Base-by-base conservation (phyloP, 306 rosid genomes). In the Lathyrus aphaca region DNA sequence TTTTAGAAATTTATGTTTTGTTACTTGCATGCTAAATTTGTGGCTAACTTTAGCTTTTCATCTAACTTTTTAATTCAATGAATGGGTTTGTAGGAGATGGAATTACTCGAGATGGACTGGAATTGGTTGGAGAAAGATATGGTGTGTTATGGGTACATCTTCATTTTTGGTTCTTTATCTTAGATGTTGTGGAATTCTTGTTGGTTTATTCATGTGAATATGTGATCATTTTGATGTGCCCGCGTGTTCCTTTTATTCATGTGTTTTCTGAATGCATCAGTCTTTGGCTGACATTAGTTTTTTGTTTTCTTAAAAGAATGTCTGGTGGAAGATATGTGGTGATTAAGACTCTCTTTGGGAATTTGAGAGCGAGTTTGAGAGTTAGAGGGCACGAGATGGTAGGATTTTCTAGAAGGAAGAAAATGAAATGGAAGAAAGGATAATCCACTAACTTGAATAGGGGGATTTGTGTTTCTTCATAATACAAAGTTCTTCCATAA, bases 41-140 rank as follows among this genome's bases (percentile, higher is more conserved):
- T 56, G 64, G 27, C 69, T 71, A 5, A 6, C 1, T 69, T 30
- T 9, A 15, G 17, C 13, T 62, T 40, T 40, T 48, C 0, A 16
- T 56, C 15, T n/a, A n/a, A 12, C 25, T 45, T 69, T 27, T 17
- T 57, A 70, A 50, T 57, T 42, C 13, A 6, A 55, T 56, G 25
- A 63, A 37, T 71, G 32, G 64, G 32, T 77, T 82, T 82, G 62
- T 77, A 90, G 98, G 98, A 68, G 69, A 78, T 49, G 96, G 98
- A 57, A 81, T 90, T 71, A 74, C 85, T 38, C 89, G 97, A 61
- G 98, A 90, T 74, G 98, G 90, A 69, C 74, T 94, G 80, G 89
- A 74, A 54, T 75, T 88, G 81, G 70, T 82, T 44, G 98, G 98
- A 82, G 88, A 94, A 79, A 87, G 98, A 90, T 88, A 90, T 21